Conservation (phyloP, 495 filamentous ascomycete species). For the Neurospora tetrasperma region DNA sequence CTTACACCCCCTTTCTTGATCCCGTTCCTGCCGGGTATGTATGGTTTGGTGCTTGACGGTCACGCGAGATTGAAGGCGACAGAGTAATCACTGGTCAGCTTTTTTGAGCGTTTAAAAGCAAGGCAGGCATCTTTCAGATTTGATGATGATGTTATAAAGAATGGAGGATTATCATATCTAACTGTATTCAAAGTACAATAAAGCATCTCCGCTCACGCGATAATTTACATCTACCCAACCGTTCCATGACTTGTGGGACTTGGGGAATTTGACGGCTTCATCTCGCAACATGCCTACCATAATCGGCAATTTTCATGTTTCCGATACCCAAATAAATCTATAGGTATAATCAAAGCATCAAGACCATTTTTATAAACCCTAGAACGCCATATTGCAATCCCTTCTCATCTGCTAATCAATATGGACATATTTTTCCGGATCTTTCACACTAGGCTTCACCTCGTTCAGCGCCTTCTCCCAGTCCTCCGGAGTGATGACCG, state of each 20-base stretch:
- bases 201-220: neutral
- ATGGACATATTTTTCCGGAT: constrained; percentile 25
- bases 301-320: neutral
- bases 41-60: neutral
- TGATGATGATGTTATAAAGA: neutral
- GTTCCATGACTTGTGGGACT: neutral
- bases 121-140: neutral
- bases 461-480: constrained; percentile 63
- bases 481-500: constrained; percentile 57
- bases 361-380: neutral
- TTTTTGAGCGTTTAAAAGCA: neutral
- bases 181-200: neutral
- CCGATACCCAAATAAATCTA: neutral
- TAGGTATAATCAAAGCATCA: neutral
- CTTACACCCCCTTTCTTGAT: neutral
- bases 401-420: neutral
- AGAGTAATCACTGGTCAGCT: neutral
- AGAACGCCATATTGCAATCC: neutral
- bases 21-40: neutral
- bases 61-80: neutral
- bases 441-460: constrained; percentile 72
- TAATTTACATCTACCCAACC: neutral
- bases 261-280: neutral
- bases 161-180: neutral
- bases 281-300: neutral